Percentiles rank a stretch among this genome's conserved stretches.
These are phyloP conservation scores for Aureobasidium mangrovei DNA, from an alignment of 2,329 filamentous ascomycete genomes.

Conservation along the genomic window DNA sequence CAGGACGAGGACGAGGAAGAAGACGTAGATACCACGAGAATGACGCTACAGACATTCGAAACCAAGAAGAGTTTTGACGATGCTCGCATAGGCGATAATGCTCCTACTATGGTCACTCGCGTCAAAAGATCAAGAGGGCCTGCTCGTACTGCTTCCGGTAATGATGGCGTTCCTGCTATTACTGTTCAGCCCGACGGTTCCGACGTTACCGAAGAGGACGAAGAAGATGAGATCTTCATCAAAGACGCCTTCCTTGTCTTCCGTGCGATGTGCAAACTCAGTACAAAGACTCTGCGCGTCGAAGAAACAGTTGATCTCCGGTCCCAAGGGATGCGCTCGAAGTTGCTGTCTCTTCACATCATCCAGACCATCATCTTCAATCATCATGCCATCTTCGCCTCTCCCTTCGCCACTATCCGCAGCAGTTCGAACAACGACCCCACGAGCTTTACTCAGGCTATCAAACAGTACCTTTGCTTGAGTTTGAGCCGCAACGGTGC, in stretches of 20 bases:
- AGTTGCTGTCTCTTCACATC: slow-evolving; percentile 87
- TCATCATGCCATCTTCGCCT: slow-evolving; percentile 82
- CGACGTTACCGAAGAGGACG: slow-evolving; percentile 54
- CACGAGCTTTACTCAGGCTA: slow-evolving; percentile 84
- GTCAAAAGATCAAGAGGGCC: slow-evolving; percentile 41
- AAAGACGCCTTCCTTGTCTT: slow-evolving; percentile 96
- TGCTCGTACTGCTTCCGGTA: slow-evolving; percentile 33
- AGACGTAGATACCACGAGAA: slow-evolving; percentile 45
- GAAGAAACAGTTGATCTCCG: slow-evolving; percentile 90
- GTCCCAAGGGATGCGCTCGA: slow-evolving; percentile 94
- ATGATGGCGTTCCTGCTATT: slow-evolving; percentile 29
- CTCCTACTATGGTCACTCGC: slow-evolving; percentile 57
- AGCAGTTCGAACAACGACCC: slow-evolving; percentile 82
- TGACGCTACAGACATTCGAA: slow-evolving; percentile 61
- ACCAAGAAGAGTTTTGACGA: slow-evolving; percentile 59
- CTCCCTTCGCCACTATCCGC: slow-evolving; percentile 82
- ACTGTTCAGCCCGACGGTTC: slow-evolving; percentile 25
- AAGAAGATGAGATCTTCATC: slow-evolving; percentile 92
- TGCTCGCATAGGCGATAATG: slow-evolving; percentile 56
- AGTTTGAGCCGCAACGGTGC: slow-evolving; percentile 92
- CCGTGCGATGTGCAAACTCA: slow-evolving; percentile 93
- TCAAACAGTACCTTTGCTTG: slow-evolving; percentile 94
- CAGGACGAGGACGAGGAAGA: slow-evolving; percentile 27
- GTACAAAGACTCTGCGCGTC: slow-evolving; percentile 78
- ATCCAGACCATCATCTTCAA: slow-evolving; percentile 95